Conservation (phyloP, 352 stramenopile species). For the Phytophthora gonapodyides region DNA sequence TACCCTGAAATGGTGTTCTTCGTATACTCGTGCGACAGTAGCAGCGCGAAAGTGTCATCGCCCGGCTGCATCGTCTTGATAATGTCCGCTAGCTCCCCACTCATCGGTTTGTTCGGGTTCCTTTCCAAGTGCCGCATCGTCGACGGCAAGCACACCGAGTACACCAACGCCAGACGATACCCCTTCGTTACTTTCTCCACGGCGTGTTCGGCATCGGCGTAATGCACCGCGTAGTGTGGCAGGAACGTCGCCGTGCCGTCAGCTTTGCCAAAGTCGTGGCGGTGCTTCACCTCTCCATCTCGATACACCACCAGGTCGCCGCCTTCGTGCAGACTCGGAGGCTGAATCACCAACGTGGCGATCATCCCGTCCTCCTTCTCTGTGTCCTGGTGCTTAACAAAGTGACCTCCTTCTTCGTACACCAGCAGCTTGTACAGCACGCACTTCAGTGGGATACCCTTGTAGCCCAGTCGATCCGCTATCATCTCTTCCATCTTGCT, state of each 20-base stretch:
- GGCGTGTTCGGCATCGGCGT: conserved; percentile 19
- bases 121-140: conserved; percentile 15
- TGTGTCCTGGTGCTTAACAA: conserved; percentile 45
- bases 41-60: conserved; percentile 32
- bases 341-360: conserved; percentile 42
- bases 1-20: conserved; percentile 18
- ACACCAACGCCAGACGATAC: conserved; percentile 21
- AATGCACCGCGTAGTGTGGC: conserved; percentile 18
- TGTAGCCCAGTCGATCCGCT: conserved; percentile 14
- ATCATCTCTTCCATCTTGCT: conserved; percentile 11
- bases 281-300: conserved; percentile 1
- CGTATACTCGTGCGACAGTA: conserved; percentile 29
- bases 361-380: conserved; percentile 57
- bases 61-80: conserved; percentile 37
- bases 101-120: not conserved
- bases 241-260: conserved; percentile 2
- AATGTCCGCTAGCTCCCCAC: conserved; percentile 12
- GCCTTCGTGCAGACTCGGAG: conserved; percentile 26
- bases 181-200: conserved; percentile 18
- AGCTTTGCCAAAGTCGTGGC: conserved; percentile 3
- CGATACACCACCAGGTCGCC: conserved; percentile 22
- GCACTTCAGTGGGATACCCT: conserved; percentile 19
- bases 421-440: conserved; percentile 49
- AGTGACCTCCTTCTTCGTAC: conserved; percentile 45
- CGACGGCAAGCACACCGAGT: conserved; percentile 21